Conservation (phyloP, 805 yeast species). For the Torulaspora franciscae region DNA sequence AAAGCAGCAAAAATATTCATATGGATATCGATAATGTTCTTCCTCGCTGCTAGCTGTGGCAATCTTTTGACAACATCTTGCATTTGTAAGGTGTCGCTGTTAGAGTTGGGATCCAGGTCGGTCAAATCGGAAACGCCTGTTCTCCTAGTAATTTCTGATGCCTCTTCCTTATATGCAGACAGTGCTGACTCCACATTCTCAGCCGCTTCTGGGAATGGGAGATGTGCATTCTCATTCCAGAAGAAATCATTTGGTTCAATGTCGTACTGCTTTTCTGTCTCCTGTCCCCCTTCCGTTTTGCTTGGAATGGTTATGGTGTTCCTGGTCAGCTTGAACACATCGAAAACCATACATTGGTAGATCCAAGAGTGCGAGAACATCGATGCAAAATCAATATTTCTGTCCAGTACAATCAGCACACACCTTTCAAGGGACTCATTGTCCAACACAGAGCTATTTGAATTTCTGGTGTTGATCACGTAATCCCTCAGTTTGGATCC, state of each 20-base stretch:
- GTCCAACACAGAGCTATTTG: slow-evolving; percentile 20
- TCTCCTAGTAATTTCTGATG: slow-evolving; percentile 74
- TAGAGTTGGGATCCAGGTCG: slow-evolving; percentile 58
- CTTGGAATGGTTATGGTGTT: slow-evolving; percentile 68
- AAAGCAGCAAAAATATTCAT: slow-evolving; percentile 89
- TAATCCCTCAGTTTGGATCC: slow-evolving; percentile 83
- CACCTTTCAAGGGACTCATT: slow-evolving; percentile 49
- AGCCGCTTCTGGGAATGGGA: slow-evolving; percentile 98
- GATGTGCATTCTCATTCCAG: slow-evolving; percentile 76
- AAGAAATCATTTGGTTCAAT: slow-evolving; percentile 91
- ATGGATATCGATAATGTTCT: slow-evolving; percentile 87
- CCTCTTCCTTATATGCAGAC: slow-evolving; percentile 76
- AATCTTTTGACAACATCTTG: slow-evolving; percentile 86
- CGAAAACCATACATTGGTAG: slow-evolving; percentile 93
- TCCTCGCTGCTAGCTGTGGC: slow-evolving; percentile 87
- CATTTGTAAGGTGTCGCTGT: slow-evolving; percentile 58
- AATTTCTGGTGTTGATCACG: slow-evolving; percentile 56
- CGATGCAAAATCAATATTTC: slow-evolving; percentile 84
- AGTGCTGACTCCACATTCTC: slow-evolving; percentile 88
- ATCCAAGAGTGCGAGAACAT: slow-evolving; percentile 98
- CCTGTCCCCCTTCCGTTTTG: slow-evolving; percentile 36
- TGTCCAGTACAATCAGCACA: slow-evolving; percentile 76
- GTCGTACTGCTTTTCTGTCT: slow-evolving; percentile 61
- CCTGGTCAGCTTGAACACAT: slow-evolving; percentile 75
- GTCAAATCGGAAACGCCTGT: slow-evolving; percentile 66